Conservation (phyloP, 164 flowering plant genomes). For the Piper betle region DNA sequence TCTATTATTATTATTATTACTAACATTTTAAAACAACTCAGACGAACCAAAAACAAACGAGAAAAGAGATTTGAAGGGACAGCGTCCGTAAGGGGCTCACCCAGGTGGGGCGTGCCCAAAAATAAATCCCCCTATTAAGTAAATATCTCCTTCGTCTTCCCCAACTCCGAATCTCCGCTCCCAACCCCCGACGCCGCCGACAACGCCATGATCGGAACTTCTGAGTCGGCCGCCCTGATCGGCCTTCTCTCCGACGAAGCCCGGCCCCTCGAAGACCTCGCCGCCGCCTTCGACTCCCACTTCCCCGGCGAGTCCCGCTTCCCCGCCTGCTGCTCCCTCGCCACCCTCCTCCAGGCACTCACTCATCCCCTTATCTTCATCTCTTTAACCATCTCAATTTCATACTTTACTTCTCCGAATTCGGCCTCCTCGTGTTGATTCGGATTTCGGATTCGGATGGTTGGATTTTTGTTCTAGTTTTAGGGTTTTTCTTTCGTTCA, state of each 20-base stretch:
- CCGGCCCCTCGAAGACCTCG: constrained; percentile 38
- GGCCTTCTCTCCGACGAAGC: constrained; percentile 32
- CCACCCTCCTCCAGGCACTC: constrained; percentile 38
- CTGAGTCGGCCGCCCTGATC: constrained; percentile 28
- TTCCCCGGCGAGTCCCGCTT: constrained; percentile 39
- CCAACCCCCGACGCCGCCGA: background rate
- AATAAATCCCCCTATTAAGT: too few species aligned
- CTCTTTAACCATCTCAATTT: background rate
- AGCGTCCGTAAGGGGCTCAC: too few species aligned
- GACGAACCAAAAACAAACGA: too few species aligned
- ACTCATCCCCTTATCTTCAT: background rate
- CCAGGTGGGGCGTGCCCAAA: too few species aligned
- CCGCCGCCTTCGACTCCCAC: constrained; percentile 39
- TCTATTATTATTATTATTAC: too few species aligned
- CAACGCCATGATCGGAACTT: constrained; percentile 24
- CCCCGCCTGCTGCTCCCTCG: constrained; percentile 40
- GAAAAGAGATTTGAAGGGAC: too few species aligned
- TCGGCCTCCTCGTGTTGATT: background rate
- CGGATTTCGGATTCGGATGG: background rate
- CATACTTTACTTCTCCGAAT: constrained; percentile 7
- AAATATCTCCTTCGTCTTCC: too few species aligned
- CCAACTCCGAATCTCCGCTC: too few species aligned
- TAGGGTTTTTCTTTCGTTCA: background rate
- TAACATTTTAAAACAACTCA: too few species aligned
- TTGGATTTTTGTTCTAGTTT: background rate